Percentiles rank a stretch among this genome's conserved stretches.
phyloP scores from a whole-genome alignment of 1,139 yeast genomes.

The Suhomyces anneliseae region DNA sequence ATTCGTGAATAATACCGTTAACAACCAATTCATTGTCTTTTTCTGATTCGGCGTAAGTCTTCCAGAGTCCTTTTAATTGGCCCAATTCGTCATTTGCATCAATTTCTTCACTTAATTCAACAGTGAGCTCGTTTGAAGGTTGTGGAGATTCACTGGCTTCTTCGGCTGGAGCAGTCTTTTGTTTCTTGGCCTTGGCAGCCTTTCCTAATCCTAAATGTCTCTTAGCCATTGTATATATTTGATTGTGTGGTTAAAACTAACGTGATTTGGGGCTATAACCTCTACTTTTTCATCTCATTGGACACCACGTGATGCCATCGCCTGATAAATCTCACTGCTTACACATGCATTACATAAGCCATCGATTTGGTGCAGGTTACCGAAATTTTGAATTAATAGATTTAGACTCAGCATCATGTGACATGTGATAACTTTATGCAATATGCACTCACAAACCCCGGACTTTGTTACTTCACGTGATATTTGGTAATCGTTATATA shows the following conservation, averaged over 20 bases:
- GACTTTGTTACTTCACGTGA: conserved; percentile 11
- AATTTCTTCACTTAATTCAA: conserved; percentile 68
- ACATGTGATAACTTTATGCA: not conserved
- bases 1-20: conserved; percentile 88
- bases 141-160: conserved; percentile 15
- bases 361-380: not conserved
- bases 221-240: conserved; percentile 49
- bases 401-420: not conserved
- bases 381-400: not conserved
- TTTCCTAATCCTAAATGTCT: conserved; percentile 84
- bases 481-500: conserved; percentile 13
- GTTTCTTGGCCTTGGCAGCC: conserved; percentile 52
- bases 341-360: not conserved
- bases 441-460: not conserved
- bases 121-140: conserved; percentile 50
- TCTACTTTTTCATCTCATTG: no score
- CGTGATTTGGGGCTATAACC: no score
- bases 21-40: conserved; percentile 63
- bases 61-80: conserved; percentile 73
- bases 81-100: conserved; percentile 77
- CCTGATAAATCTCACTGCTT: not conserved
- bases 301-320: not conserved
- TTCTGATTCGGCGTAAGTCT: conserved; percentile 53
- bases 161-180: conserved; percentile 32
- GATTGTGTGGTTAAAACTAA: not conserved